Evolutionary conservation across 2,329 filamentous ascomycete species (phyloP).

Genomic region (Polytolypa hystricis): DNA sequence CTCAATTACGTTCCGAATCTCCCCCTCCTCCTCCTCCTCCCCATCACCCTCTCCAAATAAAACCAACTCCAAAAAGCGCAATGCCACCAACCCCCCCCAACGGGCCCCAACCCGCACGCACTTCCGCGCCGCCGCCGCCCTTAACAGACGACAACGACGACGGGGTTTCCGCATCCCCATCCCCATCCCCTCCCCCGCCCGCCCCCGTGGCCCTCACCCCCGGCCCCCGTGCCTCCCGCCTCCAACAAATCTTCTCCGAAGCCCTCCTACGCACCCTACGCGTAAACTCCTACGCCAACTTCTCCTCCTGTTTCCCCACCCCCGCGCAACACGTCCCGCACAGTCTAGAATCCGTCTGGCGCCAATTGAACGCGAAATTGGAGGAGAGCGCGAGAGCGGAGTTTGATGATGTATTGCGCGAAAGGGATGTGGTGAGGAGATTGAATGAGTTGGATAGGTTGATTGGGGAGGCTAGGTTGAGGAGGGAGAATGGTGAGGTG

Average conservation of each 20-base stretch:
- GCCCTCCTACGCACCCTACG: constrained; percentile 50
- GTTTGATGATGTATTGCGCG: constrained; percentile 49
- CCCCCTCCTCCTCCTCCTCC: neutral
- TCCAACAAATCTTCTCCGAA: constrained; percentile 50
- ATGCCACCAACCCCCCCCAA: constrained; percentile 27
- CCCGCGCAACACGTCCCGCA: constrained; percentile 47
- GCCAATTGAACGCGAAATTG: constrained; percentile 47
- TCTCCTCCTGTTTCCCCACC: constrained; percentile 53
- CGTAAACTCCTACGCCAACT: constrained; percentile 51
- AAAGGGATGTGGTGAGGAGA: constrained; percentile 45
- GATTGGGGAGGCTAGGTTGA: constrained; percentile 46
- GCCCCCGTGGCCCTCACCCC: constrained; percentile 44
- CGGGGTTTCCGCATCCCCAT: too few relatives aligned
- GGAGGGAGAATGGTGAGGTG: constrained; percentile 36
- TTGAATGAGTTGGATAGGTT: constrained; percentile 52
- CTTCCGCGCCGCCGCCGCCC: too few relatives aligned
- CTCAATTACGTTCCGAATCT: neutral
- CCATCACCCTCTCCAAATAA: constrained; percentile 1
- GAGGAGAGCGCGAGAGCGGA: constrained; percentile 47
- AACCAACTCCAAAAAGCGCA: constrained; percentile 11
- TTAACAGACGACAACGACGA: too few relatives aligned
- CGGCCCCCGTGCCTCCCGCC: constrained; percentile 48
- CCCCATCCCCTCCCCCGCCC: constrained; percentile 42
- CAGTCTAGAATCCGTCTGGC: constrained; percentile 45
- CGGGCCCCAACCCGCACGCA: too few relatives aligned